phyloP scores from a whole-genome alignment of 768 basidiomycete species.

The Russula emetica region DNA sequence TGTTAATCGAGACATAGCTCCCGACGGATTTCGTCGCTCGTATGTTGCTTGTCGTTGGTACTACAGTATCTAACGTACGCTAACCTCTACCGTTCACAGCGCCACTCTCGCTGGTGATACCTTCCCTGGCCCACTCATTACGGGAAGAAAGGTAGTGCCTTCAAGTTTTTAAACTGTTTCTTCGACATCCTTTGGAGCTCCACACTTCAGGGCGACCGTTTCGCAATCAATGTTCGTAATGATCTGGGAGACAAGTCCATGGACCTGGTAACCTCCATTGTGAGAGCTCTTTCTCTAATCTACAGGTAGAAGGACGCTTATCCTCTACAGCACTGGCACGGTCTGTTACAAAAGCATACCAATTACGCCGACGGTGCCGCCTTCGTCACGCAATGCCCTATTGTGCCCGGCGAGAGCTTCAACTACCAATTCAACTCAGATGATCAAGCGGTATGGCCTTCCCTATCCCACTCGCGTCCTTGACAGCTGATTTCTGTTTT shows the following conservation, averaged over 20 bases:
- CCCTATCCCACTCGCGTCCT: neutral
- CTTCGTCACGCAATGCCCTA: conserved; percentile 45
- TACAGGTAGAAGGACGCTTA: too few relatives aligned
- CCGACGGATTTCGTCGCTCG: conserved; percentile 31
- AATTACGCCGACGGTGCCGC: conserved; percentile 45
- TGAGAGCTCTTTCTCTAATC: conserved; percentile 26
- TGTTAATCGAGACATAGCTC: conserved; percentile 24
- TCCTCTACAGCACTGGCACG: conserved; percentile 50
- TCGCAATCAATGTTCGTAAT: conserved; percentile 44
- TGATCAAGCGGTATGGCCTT: conserved; percentile 35
- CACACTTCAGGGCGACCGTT: conserved; percentile 33
- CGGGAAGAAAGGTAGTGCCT: conserved; percentile 30
- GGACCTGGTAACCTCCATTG: conserved; percentile 48
- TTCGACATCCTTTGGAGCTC: conserved; percentile 28
- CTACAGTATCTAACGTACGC: too few relatives aligned
- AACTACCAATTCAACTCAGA: conserved; percentile 38
- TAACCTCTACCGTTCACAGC: neutral
- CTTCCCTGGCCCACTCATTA: conserved; percentile 19
- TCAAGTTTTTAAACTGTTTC: too few relatives aligned
- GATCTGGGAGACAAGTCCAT: conserved; percentile 41
- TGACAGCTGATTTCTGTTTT: neutral
- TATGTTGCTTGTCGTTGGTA: neutral
- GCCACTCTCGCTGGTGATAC: conserved; percentile 3
- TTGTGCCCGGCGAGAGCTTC: conserved; percentile 40
- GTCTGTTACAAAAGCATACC: conserved; percentile 41